Base-by-base conservation (phyloP, 371 early-diverging fungal species). In the Zychaea mexicana region DNA sequence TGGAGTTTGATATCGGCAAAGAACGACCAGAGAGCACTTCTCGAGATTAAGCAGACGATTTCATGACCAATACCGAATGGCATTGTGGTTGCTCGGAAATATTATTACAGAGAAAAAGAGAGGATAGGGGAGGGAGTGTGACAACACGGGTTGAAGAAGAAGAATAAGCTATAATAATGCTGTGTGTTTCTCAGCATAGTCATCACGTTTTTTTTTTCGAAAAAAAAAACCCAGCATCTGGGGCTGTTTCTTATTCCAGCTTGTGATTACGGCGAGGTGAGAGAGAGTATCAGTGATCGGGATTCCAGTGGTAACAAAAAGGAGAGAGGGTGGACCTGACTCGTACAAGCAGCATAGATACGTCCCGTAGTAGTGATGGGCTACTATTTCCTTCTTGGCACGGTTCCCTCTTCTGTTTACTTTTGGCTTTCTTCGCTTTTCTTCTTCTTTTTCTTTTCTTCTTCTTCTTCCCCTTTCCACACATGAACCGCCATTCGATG, bases 21-120 rank as follows among this genome's bases (percentile, higher is more conserved):
- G 54, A 82, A 82, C 0, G 79, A 79, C 78, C 79, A 82, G n/a
- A 82, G 64, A 6, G 78, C 77, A 60, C 69, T 69, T 65, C 82
- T 64, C 32, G 82, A 77, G 54, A 79, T 71, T 57, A 65, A 65
- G 52, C 60, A 60, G 12, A 82, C 73, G n/a, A 74, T 38, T 57
- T 82, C 82, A 39, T 82, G 82, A 28, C 72, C 66, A 45, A 70
- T 64, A 45, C 82, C 82, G 62, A 79, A 79, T 2, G 82, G 82
- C 82, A 82, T 82, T 53, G 26, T 67, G 17, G 4, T 42, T 30
- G 31, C 5, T 26, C 31, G 53, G 26, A 53, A 31, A 30, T 49
- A 22, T 8, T 24, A 19, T 49, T 49, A 13, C 22, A 49, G n/a
- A 49, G 49, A 22, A 24, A 22, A 24, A 22, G 22, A 49, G 22